phyloP scores from a whole-genome alignment of 805 yeast genomes.

The Candida verbasci region DNA sequence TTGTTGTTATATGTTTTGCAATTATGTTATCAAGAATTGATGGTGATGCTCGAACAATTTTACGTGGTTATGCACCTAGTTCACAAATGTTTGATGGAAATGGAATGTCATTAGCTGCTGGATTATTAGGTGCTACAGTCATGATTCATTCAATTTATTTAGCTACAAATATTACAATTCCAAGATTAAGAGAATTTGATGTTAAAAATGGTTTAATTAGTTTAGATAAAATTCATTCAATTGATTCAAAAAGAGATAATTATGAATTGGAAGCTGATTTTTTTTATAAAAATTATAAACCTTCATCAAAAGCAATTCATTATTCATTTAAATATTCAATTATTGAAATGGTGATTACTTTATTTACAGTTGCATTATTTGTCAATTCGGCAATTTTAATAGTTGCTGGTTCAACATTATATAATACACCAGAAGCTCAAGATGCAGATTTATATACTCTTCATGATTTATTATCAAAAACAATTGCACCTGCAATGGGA shows the following conservation, averaged over 20 bases:
- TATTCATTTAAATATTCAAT: slow-evolving; percentile 72
- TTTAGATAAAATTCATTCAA: slow-evolving; percentile 12
- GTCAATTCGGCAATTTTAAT: slow-evolving; percentile 81
- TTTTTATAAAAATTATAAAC: slow-evolving; percentile 50
- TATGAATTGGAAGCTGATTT: slow-evolving; percentile 20
- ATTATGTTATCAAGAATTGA: slow-evolving; percentile 39
- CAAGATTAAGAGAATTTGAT: slow-evolving; percentile 44
- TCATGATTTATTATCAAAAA: slow-evolving; percentile 55
- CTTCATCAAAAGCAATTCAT: slow-evolving; percentile 67
- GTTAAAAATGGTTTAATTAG: slow-evolving; percentile 29
- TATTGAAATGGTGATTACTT: slow-evolving; percentile 62
- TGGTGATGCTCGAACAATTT: slow-evolving; percentile 25
- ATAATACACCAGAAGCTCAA: slow-evolving; percentile 63
- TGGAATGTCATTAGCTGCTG: slow-evolving; percentile 45
- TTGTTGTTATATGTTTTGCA: slow-evolving; percentile 43
- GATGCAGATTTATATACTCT: slow-evolving; percentile 82
- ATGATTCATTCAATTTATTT: slow-evolving; percentile 49
- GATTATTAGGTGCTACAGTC: slow-evolving; percentile 48
- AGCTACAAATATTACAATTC: slow-evolving; percentile 48
- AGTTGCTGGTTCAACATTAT: slow-evolving; percentile 76
- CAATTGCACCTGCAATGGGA: slow-evolving; percentile 74
- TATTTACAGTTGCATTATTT: slow-evolving; percentile 78
- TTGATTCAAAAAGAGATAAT: slow-evolving; percentile 9
- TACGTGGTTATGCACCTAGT: slow-evolving; percentile 44
- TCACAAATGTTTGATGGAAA: slow-evolving; percentile 36